Percentiles rank a stretch among this genome's conserved stretches.
Evolutionary conservation across 2,329 filamentous ascomycete species (phyloP).

Genomic region (Diaporthe citriasiana): DNA sequence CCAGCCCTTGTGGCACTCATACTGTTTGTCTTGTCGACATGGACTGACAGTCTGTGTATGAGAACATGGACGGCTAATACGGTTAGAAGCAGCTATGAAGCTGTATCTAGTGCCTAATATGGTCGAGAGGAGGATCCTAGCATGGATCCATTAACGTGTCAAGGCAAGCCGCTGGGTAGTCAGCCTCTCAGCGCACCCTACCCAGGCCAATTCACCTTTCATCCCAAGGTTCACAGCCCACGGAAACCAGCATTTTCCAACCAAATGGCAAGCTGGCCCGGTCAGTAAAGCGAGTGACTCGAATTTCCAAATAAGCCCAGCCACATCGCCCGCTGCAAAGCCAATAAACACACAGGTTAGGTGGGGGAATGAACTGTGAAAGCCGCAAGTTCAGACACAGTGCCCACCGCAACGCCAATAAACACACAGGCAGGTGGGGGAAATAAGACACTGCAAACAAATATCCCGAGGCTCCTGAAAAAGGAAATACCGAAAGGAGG

Average conservation of each 20-base stretch:
- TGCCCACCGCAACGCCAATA: constrained; percentile 22
- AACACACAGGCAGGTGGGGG: constrained; percentile 18
- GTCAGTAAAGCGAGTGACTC: constrained; percentile 12
- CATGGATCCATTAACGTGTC: neutral
- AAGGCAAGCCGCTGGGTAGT: neutral
- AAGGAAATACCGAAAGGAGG: constrained; percentile 24
- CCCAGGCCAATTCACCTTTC: neutral
- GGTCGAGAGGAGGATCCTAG: neutral
- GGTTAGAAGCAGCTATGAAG: no score
- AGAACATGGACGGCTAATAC: neutral
- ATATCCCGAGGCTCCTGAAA: constrained; percentile 17
- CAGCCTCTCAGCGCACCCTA: neutral
- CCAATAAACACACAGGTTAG: constrained; percentile 15
- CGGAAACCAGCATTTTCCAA: neutral
- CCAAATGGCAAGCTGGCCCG: neutral
- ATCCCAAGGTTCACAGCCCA: neutral
- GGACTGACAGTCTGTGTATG: neutral
- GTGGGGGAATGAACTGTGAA: neutral
- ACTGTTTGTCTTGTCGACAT: no score
- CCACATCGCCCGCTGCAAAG: constrained; percentile 10
- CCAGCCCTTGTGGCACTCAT: neutral
- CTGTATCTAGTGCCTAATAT: neutral
- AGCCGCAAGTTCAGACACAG: constrained; percentile 12
- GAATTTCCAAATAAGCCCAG: constrained; percentile 7
- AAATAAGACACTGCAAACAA: constrained; percentile 23